These are phyloP conservation scores for Pisolithus tinctorius DNA, from an alignment of 768 basidiomycete genomes.

Conservation along the genomic window DNA sequence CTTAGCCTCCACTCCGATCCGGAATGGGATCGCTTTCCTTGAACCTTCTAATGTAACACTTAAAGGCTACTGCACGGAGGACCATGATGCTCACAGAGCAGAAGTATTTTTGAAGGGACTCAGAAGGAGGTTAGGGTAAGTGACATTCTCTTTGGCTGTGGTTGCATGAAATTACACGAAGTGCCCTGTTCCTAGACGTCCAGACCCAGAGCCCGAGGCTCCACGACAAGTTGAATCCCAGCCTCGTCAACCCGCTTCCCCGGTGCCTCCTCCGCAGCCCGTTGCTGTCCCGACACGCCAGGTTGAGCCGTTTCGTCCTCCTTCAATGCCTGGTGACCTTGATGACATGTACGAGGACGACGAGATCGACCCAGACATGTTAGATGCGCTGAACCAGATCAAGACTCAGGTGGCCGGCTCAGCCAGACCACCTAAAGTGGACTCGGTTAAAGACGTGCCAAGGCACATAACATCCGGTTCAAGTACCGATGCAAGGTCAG, in stretches of 20 bases:
- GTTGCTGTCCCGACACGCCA: constrained; percentile 1
- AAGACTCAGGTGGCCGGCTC: constrained; percentile 3
- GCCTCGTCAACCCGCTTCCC: constrained; percentile 6
- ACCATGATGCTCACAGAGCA: constrained; percentile 54
- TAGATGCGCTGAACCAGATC: constrained; percentile 9
- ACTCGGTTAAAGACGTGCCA: too few relatives aligned
- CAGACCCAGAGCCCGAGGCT: constrained; percentile 17
- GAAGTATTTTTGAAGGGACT: constrained; percentile 57
- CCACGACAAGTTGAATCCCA: constrained; percentile 6
- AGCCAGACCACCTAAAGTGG: neutral
- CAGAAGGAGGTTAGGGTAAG: constrained; percentile 62
- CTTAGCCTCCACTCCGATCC: constrained; percentile 60
- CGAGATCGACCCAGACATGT: constrained; percentile 23
- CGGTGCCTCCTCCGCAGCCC: constrained; percentile 5
- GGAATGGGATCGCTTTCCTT: constrained; percentile 69
- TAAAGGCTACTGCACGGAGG: constrained; percentile 56
- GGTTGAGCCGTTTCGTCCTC: neutral
- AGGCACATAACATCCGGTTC: neutral
- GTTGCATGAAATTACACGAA: neutral
- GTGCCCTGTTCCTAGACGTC: constrained; percentile 10
- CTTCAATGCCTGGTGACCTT: neutral
- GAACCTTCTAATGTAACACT: constrained; percentile 60
- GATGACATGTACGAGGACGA: constrained; percentile 22
- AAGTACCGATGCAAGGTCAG: neutral
- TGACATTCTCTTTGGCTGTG: constrained; percentile 10